These are phyloP conservation scores for Colletotrichum liriopes DNA, from an alignment of 2,329 filamentous ascomycete species.

Conservation along the genomic window DNA sequence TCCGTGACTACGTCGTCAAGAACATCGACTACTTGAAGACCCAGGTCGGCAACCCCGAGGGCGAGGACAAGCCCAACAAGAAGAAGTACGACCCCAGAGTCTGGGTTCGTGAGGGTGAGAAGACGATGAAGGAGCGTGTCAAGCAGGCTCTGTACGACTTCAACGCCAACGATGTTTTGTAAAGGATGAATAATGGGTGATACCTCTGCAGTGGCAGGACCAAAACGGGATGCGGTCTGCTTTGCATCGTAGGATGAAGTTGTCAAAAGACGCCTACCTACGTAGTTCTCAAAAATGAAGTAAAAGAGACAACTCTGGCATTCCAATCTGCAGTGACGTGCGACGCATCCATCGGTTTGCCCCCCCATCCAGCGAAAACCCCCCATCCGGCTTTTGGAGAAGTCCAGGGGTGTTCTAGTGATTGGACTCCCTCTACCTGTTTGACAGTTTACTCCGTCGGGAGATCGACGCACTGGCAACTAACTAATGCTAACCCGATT, in stretches of 20 bases:
- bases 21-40: slow-evolving; percentile 94
- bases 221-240: slow-evolving; percentile 22
- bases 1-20: slow-evolving; percentile 93
- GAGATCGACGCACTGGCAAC: background rate
- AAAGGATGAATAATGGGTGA: slow-evolving; percentile 56
- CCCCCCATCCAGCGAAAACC: background rate
- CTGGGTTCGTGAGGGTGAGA: slow-evolving; percentile 97
- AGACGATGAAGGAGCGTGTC: slow-evolving; percentile 91
- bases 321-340: background rate
- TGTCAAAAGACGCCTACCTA: slow-evolving; percentile 36
- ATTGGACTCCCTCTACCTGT: too few species aligned
- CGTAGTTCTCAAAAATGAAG: slow-evolving; percentile 37
- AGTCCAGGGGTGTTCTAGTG: too few species aligned
- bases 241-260: slow-evolving; percentile 33
- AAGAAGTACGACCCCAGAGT: slow-evolving; percentile 90
- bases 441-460: too few species aligned
- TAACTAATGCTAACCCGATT: background rate
- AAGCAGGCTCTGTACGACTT: slow-evolving; percentile 90
- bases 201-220: slow-evolving; percentile 38
- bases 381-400: background rate
- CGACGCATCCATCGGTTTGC: background rate
- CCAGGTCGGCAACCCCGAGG: slow-evolving; percentile 95
- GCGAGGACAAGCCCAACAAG: slow-evolving; percentile 99
- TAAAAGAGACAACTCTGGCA: slow-evolving; percentile 15
- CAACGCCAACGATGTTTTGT: slow-evolving; percentile 86